Base-by-base conservation (phyloP, 1,284 basidiomycete species). In the Inonotus hispidus region DNA sequence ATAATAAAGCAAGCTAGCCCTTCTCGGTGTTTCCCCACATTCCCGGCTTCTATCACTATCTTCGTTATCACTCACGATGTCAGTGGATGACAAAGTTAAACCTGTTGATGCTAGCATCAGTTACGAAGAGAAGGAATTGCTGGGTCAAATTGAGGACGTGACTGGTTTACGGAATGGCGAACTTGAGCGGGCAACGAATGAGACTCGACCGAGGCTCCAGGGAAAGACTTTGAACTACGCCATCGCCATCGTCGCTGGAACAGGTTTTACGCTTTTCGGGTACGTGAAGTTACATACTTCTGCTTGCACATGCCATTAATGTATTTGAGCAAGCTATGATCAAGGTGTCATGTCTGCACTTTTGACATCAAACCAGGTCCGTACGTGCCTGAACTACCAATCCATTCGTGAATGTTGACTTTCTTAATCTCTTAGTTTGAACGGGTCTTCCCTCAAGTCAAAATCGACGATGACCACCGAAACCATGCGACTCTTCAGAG, bases 271-370 rank as follows among this genome's bases (percentile, higher is more conserved):
- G 19, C 72, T 85, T 10, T 85, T 86, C 67, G 83, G 83, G 78
- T 81, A 60, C 27, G 74, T 70, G 35, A 2, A 21, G 21, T 25
- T 41, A 7, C 46, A 11, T 21, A 43, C 7, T 43, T 43, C 41
- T 32, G 13, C 11, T 35, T 52, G 25, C n/a, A 35, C 11, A 32
- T 8, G 14, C 14, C 27, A 32, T 32, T 6, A 16, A 16, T 13
- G 10, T 35, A 16, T 16, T 23, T 46, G 2, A 11, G 19, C 21
- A 45, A 82, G 80, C 13, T 85, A 85, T 72, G 84, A 85, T 66
- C 84, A 85, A 66, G 83, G 83, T 60, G 83, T 85, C 32, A 85
- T 86, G 82, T 82, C 80, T 52, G 81, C 82, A 1, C 72, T 86
- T 16, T 71, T 85, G 38, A 81, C 79, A n/a, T 79, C 81, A 16